Conservation (phyloP, 2,329 filamentous ascomycete species). For the Ophiocordyceps camponoti-saundersi region DNA sequence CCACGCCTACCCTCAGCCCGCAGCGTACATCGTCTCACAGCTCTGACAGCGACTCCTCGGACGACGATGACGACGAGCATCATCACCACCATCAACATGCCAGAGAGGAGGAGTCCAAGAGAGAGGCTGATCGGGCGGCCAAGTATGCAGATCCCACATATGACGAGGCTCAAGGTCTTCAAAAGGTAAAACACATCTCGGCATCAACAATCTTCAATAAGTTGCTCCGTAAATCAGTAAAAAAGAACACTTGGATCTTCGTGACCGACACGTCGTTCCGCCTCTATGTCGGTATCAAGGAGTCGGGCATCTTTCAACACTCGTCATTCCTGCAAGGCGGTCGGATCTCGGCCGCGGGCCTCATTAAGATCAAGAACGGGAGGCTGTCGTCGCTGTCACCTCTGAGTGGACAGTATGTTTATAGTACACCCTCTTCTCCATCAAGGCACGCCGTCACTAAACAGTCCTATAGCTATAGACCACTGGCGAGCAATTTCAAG, state of each 20-base stretch:
- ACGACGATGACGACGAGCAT: not conserved
- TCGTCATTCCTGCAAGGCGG: slow-evolving; percentile 75
- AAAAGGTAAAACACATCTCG: slow-evolving; percentile 44
- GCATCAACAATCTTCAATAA: slow-evolving; percentile 63
- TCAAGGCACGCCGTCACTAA: no score
- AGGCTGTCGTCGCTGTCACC: slow-evolving; percentile 57
- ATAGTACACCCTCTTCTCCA: no score
- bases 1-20: slow-evolving; percentile 33
- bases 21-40: slow-evolving; percentile 4
- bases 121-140: slow-evolving; percentile 42
- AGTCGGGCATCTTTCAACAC: slow-evolving; percentile 77
- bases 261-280: slow-evolving; percentile 74
- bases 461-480: slow-evolving; percentile 39
- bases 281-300: slow-evolving; percentile 80
- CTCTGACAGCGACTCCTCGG: not conserved
- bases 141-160: slow-evolving; percentile 50
- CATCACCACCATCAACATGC: not conserved
- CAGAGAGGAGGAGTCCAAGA: slow-evolving; percentile 23
- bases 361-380: slow-evolving; percentile 74
- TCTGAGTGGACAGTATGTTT: slow-evolving; percentile 43
- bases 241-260: slow-evolving; percentile 88
- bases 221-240: slow-evolving; percentile 59
- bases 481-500: slow-evolving; percentile 67
- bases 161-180: slow-evolving; percentile 39
- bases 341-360: slow-evolving; percentile 64